phyloP scores from a whole-genome alignment of 805 yeast species.

The Yarrowia divulgata region DNA sequence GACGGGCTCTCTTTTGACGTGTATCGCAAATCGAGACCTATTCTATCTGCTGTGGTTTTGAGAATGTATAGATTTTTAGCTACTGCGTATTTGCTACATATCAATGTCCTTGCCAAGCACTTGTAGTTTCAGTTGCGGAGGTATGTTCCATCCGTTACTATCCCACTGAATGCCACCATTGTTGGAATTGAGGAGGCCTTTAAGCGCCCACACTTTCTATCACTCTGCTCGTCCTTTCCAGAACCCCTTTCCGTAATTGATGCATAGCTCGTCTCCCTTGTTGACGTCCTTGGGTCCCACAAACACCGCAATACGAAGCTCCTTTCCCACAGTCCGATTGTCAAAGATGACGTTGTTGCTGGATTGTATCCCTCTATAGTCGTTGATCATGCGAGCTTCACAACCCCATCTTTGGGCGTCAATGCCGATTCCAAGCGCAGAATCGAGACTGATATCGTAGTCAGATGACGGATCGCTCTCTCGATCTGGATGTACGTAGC shows the following conservation, averaged over 20 bases:
- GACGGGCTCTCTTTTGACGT: no score
- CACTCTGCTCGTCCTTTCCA: conserved; percentile 41
- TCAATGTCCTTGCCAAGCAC: no score
- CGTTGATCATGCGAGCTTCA: conserved; percentile 45
- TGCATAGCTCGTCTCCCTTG: conserved; percentile 44
- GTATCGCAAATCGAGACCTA: no score
- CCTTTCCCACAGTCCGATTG: conserved; percentile 40
- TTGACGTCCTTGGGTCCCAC: conserved; percentile 41
- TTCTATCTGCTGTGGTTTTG: no score
- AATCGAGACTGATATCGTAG: conserved; percentile 43
- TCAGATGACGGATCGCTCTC: conserved; percentile 43
- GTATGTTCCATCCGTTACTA: no score
- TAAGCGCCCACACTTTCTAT: background rate
- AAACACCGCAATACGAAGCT: conserved; percentile 43
- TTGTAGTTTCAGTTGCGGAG: no score
- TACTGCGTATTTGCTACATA: no score
- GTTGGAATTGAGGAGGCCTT: no score
- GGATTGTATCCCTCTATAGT: conserved; percentile 43
- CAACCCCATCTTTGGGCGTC: conserved; percentile 43
- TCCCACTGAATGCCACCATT: no score
- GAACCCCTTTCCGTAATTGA: conserved; percentile 46
- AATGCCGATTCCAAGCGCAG: conserved; percentile 42
- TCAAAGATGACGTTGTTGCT: conserved; percentile 44
- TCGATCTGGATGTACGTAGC: conserved; percentile 42
- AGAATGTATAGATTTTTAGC: no score